These are phyloP conservation scores for Perkinsus chesapeaki DNA, from an alignment of 169 alveolate species.

Conservation along the genomic window DNA sequence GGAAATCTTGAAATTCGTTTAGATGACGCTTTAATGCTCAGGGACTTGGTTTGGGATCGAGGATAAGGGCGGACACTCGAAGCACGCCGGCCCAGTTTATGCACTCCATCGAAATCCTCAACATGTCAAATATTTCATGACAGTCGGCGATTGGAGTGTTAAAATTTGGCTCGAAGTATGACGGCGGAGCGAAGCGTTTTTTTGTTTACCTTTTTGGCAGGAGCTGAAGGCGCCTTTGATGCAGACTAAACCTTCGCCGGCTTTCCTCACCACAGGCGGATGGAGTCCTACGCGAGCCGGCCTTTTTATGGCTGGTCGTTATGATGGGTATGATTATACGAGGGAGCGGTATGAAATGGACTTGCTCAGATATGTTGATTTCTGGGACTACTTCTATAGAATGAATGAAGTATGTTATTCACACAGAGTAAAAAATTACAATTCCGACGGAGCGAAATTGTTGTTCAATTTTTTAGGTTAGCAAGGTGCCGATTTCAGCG, in stretches of 20 bases:
- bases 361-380: constrained; percentile 82
- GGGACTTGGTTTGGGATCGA: constrained; percentile 57
- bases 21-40: not conserved
- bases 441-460: constrained; percentile 29
- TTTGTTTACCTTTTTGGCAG: constrained; percentile 48
- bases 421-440: constrained; percentile 70
- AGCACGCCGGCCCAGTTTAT: constrained; percentile 84
- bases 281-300: constrained; percentile 87
- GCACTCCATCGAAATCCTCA: constrained; percentile 75
- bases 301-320: constrained; percentile 42
- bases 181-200: not conserved
- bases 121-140: constrained; percentile 75
- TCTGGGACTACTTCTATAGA: constrained; percentile 82
- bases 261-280: constrained; percentile 77
- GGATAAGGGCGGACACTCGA: constrained; percentile 55
- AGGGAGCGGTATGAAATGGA: constrained; percentile 19
- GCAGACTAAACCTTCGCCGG: constrained; percentile 69
- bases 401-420: constrained; percentile 79
- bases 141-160: constrained; percentile 91
- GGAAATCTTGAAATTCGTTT: not conserved
- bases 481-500: constrained; percentile 18
- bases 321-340: constrained; percentile 32
- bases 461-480: constrained; percentile 2
- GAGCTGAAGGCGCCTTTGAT: constrained; percentile 87
- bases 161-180: constrained; percentile 62